Base-by-base conservation (phyloP, 192 early-diverging fungal genomes). In the Kappamyces sp. region DNA sequence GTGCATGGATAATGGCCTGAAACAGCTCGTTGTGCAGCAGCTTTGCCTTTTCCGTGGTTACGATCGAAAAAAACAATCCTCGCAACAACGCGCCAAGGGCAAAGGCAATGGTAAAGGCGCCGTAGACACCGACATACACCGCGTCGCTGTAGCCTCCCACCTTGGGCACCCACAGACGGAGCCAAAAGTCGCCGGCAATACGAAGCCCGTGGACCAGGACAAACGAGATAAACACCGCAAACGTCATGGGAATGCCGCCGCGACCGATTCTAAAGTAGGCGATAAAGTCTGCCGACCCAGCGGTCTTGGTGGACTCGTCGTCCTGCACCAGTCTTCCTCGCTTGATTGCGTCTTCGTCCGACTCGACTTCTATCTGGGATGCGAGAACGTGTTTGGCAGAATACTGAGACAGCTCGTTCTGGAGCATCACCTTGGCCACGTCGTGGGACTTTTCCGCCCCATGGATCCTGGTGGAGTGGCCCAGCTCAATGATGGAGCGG, bases 321-420 rank as follows among this genome's bases (percentile, higher is more conserved):
- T 75, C 69, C 44, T 47, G 34, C 0, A 71, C 69, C 3, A 75
- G 52, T 42, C 59, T 61, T 6, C 69, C 69, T 1, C 36, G 13
- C 2, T 32, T 47, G 2, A 44, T 48, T 3, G 43, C 50, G 12
- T 59, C 51, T 31, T 31, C 53, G 49, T 71, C 69, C 54, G 66
- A 61, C 66, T 66, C 79, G 64, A 68, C 66, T 47, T 64, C 59
- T 3, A 32, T 34, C 9, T 44, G 31, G 9, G 54, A 31, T 9
- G 31, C 31, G 23, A 57, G 8, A n/a, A 67, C 35, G 13, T 52
- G 44, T 42, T 73, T 62, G 32, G 65, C 62, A 2, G 72, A 73
- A 65, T 86, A 82, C 42, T 84, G 80, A 0, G 84, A 84, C 33
- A 77, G 33, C 62, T 86, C 79, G 58, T 86, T 86, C 41, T 75